Conservation (phyloP, 2,329 filamentous ascomycete genomes). For the Akanthomyces lecanii region DNA sequence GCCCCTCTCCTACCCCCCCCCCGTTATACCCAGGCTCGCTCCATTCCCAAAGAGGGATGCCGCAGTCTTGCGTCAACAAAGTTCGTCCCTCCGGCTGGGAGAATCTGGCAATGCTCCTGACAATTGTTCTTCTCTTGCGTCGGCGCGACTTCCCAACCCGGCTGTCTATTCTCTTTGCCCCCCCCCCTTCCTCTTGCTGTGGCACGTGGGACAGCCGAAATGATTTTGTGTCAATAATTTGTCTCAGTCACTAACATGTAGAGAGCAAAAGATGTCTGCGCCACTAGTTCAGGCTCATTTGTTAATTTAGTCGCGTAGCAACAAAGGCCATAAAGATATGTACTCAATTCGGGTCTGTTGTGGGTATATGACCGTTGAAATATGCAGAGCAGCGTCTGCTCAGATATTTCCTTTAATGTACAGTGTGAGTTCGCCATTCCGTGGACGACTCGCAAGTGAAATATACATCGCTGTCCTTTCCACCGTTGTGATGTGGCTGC, state of each 20-base stretch:
- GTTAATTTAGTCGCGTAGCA: neutral
- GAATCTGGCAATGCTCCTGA: neutral
- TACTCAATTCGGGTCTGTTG: constrained; percentile 10
- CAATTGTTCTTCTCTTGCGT: neutral
- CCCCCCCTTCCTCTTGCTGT: neutral
- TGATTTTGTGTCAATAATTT: neutral
- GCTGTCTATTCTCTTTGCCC: neutral
- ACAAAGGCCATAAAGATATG: neutral
- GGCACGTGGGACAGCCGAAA: constrained; percentile 10
- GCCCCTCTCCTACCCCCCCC: neutral
- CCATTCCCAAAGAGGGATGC: constrained; percentile 7
- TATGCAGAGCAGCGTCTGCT: neutral
- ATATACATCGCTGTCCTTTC: constrained; percentile 6
- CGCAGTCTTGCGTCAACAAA: constrained; percentile 7
- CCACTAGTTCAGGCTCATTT: neutral
- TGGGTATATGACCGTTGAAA: constrained; percentile 16
- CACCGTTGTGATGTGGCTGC: constrained; percentile 5
- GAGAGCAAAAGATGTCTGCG: neutral
- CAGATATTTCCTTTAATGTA: constrained; percentile 14
- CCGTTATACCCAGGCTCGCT: neutral
- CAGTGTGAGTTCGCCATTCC: constrained; percentile 2
- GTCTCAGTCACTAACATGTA: constrained; percentile 1
- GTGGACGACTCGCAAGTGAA: constrained; percentile 1
- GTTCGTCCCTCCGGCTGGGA: constrained; percentile 4
- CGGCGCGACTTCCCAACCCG: neutral